These are phyloP conservation scores for Cercophora samala DNA, from an alignment of 495 filamentous ascomycete genomes.

Conservation along the genomic window DNA sequence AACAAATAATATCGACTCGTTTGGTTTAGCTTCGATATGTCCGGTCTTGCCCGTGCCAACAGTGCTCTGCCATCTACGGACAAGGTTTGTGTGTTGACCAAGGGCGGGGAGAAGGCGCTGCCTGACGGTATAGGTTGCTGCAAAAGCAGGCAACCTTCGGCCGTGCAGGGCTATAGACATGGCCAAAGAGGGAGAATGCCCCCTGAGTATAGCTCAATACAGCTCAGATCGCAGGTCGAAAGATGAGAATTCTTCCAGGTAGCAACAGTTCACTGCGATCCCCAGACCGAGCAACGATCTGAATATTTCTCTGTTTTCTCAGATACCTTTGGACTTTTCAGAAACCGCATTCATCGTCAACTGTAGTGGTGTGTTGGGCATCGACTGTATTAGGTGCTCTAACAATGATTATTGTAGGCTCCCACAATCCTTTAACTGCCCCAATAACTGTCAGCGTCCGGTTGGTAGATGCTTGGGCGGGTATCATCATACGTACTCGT, in stretches of 20 bases:
- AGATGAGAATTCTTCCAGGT: background rate
- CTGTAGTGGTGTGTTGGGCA: no score
- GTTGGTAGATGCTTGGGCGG: background rate
- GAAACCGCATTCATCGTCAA: no score
- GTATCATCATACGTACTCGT: background rate
- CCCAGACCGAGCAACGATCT: no score
- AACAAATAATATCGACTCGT: slow-evolving; percentile 83
- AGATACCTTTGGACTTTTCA: no score
- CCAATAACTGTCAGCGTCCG: background rate
- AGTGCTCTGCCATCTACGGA: slow-evolving; percentile 37
- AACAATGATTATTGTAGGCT: background rate
- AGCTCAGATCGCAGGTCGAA: background rate
- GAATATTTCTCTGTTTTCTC: no score
- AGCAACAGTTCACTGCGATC: no score
- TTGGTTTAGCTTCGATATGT: slow-evolving; percentile 66
- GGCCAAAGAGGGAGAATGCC: background rate
- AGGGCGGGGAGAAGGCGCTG: background rate
- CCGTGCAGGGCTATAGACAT: slow-evolving; percentile 19
- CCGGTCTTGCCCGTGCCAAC: slow-evolving; percentile 55
- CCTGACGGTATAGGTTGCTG: slow-evolving; percentile 5
- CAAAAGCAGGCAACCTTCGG: background rate
- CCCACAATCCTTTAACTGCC: background rate
- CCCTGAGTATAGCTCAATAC: background rate
- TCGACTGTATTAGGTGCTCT: no score
- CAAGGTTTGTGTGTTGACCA: background rate